Evolutionary conservation across 225 moss, liverwort and hornwort species (phyloP), one percentile per base, ranked within the genome.

Genomic region (Polytrichum formosum): DNA sequence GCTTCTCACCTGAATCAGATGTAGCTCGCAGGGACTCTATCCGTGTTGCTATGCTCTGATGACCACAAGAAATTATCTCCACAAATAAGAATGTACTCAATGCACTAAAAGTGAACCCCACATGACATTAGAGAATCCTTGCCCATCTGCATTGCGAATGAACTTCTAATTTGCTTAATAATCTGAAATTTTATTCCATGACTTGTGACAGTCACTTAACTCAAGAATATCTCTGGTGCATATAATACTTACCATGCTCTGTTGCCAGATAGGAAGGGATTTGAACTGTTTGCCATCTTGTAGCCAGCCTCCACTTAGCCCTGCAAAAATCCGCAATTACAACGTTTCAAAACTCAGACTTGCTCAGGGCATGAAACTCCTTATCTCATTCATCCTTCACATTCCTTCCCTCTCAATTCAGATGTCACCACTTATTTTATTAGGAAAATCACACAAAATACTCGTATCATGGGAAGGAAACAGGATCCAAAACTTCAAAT

Each of bases 1-100:
- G 56, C 2, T 18, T n/a, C 55, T 18, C 63, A 82, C 82, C 85
- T 26, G 79, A 74, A 72, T 61, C 77, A 18, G 77, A 77, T 29
- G 69, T 8, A 26, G 74, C 72, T 67, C 77, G 77, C 74, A 61
- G 54, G 18, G 66, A 62, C 63, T 70, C 75, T 29, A 72, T 63
- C 30, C 70, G 29, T 18, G 82, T 77, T 1, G 27, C 65, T 62
- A 80, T 54, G n/a, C 82, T 77, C 82, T 86, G 73, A 65, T 73
- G 37, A 64, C 1, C 33, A 77, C 23, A 70, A 70, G 30, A 28
- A 28, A 18, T 4, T 7, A 33, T 46, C 17, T 53, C 22, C 25
- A 22, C 53, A 46, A 21, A 54, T 31, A 54, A 18, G 25, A n/a
- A 33, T 8, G 22, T 37, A 33, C 4, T 13, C 10, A 26, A 26